Evolutionary conservation across 768 basidiomycete species (phyloP).

Genomic region (Mycena filopes): DNA sequence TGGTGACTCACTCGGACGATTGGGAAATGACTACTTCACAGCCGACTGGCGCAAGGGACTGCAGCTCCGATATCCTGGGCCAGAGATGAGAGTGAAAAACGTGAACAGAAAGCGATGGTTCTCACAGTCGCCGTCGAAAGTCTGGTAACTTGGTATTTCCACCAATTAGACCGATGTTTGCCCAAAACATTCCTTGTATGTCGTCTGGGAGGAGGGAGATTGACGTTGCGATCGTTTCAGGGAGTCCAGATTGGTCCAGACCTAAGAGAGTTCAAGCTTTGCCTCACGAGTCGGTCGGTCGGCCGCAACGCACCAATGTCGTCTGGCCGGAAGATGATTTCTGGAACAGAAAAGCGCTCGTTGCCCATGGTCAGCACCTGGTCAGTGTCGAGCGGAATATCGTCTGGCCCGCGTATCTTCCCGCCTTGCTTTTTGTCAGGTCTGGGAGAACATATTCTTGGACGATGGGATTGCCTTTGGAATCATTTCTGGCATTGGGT

Average conservation of each 20-base stretch:
- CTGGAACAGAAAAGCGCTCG: conserved; percentile 93
- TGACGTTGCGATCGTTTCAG: conserved; percentile 78
- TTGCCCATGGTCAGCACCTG: conserved; percentile 89
- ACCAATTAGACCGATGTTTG: conserved; percentile 90
- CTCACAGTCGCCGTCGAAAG: conserved; percentile 82
- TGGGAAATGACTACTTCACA: conserved; percentile 80
- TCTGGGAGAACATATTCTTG: conserved; percentile 94
- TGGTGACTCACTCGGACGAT: conserved; percentile 68
- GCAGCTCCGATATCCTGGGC: conserved; percentile 76
- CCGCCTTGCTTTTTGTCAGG: conserved; percentile 73
- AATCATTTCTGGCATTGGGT: conserved; percentile 60
- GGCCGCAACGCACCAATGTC: conserved; percentile 75
- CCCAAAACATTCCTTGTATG: conserved; percentile 94
- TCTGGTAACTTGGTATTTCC: conserved; percentile 83
- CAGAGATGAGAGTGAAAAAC: conserved; percentile 14
- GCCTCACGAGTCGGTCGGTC: no score
- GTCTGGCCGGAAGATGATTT: conserved; percentile 89
- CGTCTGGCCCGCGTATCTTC: conserved; percentile 65
- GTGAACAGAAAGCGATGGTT: conserved; percentile 25
- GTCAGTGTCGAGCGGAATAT: conserved; percentile 64
- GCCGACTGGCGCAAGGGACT: conserved; percentile 83
- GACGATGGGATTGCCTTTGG: conserved; percentile 73
- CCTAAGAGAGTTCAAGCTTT: conserved; percentile 52
- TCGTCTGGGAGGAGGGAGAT: conserved; percentile 83
- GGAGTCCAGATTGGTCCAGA: conserved; percentile 82